Evolutionary conservation across 129 eudicot species (phyloP).

Genomic region (Chrysanthemum makinoi): DNA sequence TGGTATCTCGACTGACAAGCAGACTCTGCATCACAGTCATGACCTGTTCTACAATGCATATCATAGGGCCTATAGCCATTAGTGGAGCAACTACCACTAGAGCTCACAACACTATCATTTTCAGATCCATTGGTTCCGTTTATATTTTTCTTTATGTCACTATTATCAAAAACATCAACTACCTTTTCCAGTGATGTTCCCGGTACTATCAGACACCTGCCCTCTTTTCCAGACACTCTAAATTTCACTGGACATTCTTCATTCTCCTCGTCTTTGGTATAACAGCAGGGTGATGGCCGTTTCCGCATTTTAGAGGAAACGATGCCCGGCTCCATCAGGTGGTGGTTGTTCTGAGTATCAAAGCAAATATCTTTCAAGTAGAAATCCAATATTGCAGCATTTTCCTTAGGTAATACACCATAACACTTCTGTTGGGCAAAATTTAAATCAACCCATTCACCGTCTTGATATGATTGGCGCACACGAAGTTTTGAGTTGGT

Average conservation of each 20-base stretch:
- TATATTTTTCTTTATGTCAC: conserved; percentile 20
- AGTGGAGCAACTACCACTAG: conserved; percentile 66
- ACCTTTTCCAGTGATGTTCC: conserved; percentile 23
- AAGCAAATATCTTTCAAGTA: conserved; percentile 20
- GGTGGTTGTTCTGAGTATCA: conserved; percentile 20
- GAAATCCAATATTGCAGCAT: conserved; percentile 23
- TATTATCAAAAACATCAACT: conserved; percentile 42
- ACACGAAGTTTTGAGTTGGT: conserved; percentile 31
- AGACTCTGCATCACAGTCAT: conserved; percentile 77
- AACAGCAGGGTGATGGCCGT: conserved; percentile 35
- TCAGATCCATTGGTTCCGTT: conserved; percentile 41
- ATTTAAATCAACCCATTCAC: conserved; percentile 17
- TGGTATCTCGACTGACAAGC: conserved; percentile 18
- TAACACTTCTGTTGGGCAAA: background rate
- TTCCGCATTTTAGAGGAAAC: conserved; percentile 38
- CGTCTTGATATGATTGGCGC: conserved; percentile 44
- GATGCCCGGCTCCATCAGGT: conserved; percentile 24
- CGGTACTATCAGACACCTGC: conserved; percentile 19
- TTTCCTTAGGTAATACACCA: background rate
- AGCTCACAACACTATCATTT: conserved; percentile 45
- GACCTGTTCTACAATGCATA: conserved; percentile 28
- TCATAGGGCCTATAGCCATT: conserved; percentile 31
- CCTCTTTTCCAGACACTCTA: conserved; percentile 33
- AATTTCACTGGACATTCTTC: conserved; percentile 8
- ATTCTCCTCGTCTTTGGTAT: conserved; percentile 26